phyloP scores from a whole-genome alignment of 495 filamentous ascomycete species.

The Lasiosphaeria hispida region DNA sequence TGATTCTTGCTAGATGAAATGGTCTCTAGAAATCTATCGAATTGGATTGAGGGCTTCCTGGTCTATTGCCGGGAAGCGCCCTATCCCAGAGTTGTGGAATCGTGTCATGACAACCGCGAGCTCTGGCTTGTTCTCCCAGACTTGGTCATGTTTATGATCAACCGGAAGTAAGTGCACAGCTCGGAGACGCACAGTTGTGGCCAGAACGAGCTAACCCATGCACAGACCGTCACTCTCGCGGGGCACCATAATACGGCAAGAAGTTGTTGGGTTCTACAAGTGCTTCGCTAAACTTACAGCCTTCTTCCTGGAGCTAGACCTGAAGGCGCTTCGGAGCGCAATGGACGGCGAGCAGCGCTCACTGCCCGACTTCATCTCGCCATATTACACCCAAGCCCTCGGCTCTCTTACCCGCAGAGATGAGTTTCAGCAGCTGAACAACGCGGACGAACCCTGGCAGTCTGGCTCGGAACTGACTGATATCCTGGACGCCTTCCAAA shows the following conservation, averaged over 20 bases:
- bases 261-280: conserved; percentile 32
- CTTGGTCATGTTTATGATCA: conserved; percentile 17
- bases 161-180: conserved; percentile 21
- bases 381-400: conserved; percentile 29
- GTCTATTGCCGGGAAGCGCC: conserved; percentile 24
- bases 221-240: not conserved
- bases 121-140: conserved; percentile 36
- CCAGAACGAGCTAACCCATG: not conserved
- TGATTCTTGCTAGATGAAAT: conserved; percentile 33
- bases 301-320: conserved; percentile 32
- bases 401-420: conserved; percentile 31
- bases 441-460: conserved; percentile 27
- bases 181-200: too few relatives aligned
- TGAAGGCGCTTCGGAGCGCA: conserved; percentile 9
- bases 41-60: conserved; percentile 47
- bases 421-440: conserved; percentile 23
- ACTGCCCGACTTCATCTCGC: conserved; percentile 31
- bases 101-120: conserved; percentile 36
- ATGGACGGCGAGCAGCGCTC: conserved; percentile 7
- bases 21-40: conserved; percentile 34
- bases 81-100: conserved; percentile 28
- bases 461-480: conserved; percentile 30
- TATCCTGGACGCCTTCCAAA: conserved; percentile 34
- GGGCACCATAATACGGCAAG: conserved; percentile 9
- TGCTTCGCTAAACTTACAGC: conserved; percentile 31